A percentile compares a stretch with the other conserved stretches of the same genome.
Evolutionary conservation across 176 grass and related monocot genomes (phyloP).

Genomic region (Bonia amplexicaulis): DNA sequence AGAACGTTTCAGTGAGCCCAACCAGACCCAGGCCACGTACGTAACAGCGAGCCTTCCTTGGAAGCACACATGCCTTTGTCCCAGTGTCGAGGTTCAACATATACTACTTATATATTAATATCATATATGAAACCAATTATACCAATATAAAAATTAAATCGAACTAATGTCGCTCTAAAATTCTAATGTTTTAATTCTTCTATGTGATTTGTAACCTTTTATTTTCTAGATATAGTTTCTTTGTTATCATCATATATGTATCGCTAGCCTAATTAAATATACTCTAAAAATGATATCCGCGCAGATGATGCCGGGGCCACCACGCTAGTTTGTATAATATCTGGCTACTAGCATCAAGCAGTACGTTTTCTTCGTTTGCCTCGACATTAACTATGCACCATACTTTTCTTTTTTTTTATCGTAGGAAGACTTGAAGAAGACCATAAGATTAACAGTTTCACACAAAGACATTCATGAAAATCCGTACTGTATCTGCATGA

Average conservation of each 20-base stretch:
- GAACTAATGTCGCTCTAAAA: too few species aligned
- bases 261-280: too few species aligned
- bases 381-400: not conserved
- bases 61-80: conserved; percentile 1
- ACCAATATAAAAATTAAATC: too few species aligned
- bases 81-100: not conserved
- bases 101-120: too few species aligned
- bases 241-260: too few species aligned
- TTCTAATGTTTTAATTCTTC: too few species aligned
- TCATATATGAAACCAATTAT: too few species aligned
- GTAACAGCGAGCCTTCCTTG: not conserved
- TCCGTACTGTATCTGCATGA: not conserved
- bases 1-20: not conserved
- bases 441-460: not conserved
- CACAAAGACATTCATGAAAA: not conserved
- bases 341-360: not conserved
- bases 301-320: too few species aligned
- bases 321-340: not conserved
- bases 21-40: not conserved
- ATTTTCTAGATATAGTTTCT: too few species aligned
- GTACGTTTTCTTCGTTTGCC: not conserved
- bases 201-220: too few species aligned
- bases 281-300: too few species aligned
- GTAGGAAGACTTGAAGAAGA: not conserved
- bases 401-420: not conserved